Evolutionary conservation across 164 flowering plant genomes (phyloP).

Genomic region (Chimonanthus praecox): DNA sequence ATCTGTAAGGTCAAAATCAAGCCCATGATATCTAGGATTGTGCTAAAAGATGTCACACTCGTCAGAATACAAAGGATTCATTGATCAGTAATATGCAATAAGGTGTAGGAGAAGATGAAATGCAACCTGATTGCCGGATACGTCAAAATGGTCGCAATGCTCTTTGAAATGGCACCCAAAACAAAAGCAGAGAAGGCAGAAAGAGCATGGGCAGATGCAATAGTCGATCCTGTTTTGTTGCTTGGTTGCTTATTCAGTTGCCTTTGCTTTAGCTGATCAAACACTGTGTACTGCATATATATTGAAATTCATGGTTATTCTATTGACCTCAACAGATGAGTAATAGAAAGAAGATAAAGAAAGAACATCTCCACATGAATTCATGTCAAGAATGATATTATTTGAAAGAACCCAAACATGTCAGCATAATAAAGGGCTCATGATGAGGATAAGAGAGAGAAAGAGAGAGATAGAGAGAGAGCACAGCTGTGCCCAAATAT

Average conservation of each 20-base stretch:
- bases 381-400: not conserved
- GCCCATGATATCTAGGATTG: not conserved
- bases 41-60: not conserved
- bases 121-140: constrained; percentile 78
- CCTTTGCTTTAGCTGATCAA: constrained; percentile 80
- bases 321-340: not conserved
- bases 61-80: not conserved
- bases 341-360: too few species aligned
- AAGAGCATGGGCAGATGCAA: constrained; percentile 46
- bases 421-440: too few species aligned
- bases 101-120: not conserved
- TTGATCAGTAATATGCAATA: not conserved
- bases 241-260: constrained; percentile 29
- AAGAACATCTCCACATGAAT: not conserved
- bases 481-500: too few species aligned
- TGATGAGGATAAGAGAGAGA: too few species aligned
- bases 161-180: constrained; percentile 74
- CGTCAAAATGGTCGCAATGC: constrained; percentile 66
- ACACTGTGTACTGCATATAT: constrained; percentile 60
- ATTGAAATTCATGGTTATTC: not conserved
- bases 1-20: too few species aligned
- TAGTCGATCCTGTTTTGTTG: constrained; percentile 7
- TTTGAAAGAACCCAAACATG: not conserved
- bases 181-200: constrained; percentile 71
- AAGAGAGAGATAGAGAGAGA: too few species aligned